A percentile compares a stretch with the other conserved stretches of the same genome.
Evolutionary conservation across 2,329 filamentous ascomycete genomes (phyloP).

Genomic region (Alternaria panax): DNA sequence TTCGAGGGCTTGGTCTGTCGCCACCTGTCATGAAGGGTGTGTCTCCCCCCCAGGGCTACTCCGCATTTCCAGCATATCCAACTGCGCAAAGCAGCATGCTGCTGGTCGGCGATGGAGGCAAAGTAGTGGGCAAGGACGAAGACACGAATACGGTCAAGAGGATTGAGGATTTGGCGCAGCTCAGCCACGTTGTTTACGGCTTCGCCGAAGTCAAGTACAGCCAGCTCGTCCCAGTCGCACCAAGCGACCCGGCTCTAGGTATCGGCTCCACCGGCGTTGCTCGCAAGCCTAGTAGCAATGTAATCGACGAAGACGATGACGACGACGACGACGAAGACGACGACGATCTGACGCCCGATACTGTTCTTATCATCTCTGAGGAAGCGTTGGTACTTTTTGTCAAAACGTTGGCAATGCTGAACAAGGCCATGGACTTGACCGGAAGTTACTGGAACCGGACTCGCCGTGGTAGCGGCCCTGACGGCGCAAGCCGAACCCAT

Average conservation of each 20-base stretch:
- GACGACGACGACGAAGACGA: conserved; percentile 53
- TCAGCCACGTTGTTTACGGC: conserved; percentile 94
- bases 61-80: conserved; percentile 85
- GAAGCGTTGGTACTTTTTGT: conserved; percentile 96
- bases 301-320: conserved; percentile 61
- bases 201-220: conserved; percentile 99
- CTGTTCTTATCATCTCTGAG: conserved; percentile 85
- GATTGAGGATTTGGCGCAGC: conserved; percentile 90
- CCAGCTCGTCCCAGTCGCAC: conserved; percentile 88
- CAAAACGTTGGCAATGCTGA: conserved; percentile 87
- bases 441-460: conserved; percentile 89
- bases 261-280: conserved; percentile 60
- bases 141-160: conserved; percentile 78
- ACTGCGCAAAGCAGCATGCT: conserved; percentile 74
- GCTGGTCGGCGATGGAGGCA: conserved; percentile 67
- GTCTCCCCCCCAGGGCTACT: conserved; percentile 76
- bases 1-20: conserved; percentile 73
- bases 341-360: conserved; percentile 79
- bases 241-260: conserved; percentile 74
- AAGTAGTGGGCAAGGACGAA: conserved; percentile 71
- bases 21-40: conserved; percentile 67
- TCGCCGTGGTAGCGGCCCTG: conserved; percentile 64
- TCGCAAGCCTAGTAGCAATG: conserved; percentile 51
- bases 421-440: conserved; percentile 94
- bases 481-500: conserved; percentile 42